These are phyloP conservation scores for Zygosaccharomyces pseudorouxii DNA, from an alignment of 805 yeast species.

Conservation along the genomic window DNA sequence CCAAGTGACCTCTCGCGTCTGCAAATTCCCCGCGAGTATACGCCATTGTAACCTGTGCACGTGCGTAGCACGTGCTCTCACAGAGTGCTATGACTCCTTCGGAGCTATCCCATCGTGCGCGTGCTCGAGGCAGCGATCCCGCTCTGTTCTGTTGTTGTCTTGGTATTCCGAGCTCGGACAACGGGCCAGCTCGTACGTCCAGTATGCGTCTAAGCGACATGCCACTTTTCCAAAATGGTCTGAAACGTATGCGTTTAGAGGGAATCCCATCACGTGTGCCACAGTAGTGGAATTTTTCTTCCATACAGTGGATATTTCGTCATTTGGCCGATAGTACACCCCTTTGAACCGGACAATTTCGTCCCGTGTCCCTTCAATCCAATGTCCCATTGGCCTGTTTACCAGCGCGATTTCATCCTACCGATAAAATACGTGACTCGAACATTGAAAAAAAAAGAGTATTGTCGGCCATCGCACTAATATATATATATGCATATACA, in stretches of 20 bases:
- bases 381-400: constrained; percentile 3
- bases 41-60: no score
- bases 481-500: background rate
- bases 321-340: background rate
- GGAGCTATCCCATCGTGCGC: background rate
- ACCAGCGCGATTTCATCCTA: constrained; percentile 3
- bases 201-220: background rate
- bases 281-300: constrained; percentile 3
- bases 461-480: background rate
- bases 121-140: no score
- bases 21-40: background rate
- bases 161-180: background rate
- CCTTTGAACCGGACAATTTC: constrained; percentile 3
- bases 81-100: no score
- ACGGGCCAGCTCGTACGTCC: background rate
- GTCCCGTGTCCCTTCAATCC: background rate
- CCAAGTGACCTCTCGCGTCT: background rate
- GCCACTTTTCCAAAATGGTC: background rate
- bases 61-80: no score
- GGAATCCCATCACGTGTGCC: background rate
- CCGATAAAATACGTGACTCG: constrained; percentile 2
- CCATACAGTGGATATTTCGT: background rate
- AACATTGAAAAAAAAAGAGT: background rate
- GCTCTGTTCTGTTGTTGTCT: no score
- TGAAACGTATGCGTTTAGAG: background rate